Conservation (phyloP, 805 yeast genomes). For the Metschnikowia koreensis region DNA sequence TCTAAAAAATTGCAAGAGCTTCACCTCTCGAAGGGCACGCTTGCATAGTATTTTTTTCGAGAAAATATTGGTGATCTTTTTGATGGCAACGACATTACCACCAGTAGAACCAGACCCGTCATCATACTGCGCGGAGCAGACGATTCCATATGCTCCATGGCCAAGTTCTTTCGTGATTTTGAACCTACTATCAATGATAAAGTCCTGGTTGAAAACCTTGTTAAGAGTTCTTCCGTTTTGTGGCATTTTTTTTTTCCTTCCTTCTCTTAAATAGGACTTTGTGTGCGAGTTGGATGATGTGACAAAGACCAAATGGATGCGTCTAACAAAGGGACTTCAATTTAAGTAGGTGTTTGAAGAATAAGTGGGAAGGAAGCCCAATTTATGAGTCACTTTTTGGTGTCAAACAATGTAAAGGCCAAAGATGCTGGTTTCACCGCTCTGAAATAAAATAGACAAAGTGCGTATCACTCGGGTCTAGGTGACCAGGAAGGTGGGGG, state of each 20-base stretch:
- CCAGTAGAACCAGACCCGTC: conserved; percentile 48
- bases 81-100: conserved; percentile 73
- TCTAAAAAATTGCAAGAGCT: conserved; percentile 85
- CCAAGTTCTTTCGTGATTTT: conserved; percentile 91
- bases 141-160: conserved; percentile 97
- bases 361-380: no score
- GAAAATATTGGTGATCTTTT: conserved; percentile 93
- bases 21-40: conserved; percentile 87
- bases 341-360: no score
- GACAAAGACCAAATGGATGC: not conserved
- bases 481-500: not conserved
- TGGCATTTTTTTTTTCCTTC: conserved; percentile 10
- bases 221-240: conserved; percentile 37
- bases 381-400: no score
- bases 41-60: conserved; percentile 88
- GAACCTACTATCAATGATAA: conserved; percentile 84
- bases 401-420: no score
- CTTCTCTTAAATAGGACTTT: no score
- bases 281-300: not conserved
- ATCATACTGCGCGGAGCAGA: conserved; percentile 88
- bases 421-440: no score
- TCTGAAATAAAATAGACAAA: no score
- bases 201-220: conserved; percentile 72
- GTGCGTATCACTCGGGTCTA: not conserved
- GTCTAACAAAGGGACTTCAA: no score